These are phyloP conservation scores for Rhizophora mangle DNA, from an alignment of 345 rosid genomes.

Conservation along the genomic window DNA sequence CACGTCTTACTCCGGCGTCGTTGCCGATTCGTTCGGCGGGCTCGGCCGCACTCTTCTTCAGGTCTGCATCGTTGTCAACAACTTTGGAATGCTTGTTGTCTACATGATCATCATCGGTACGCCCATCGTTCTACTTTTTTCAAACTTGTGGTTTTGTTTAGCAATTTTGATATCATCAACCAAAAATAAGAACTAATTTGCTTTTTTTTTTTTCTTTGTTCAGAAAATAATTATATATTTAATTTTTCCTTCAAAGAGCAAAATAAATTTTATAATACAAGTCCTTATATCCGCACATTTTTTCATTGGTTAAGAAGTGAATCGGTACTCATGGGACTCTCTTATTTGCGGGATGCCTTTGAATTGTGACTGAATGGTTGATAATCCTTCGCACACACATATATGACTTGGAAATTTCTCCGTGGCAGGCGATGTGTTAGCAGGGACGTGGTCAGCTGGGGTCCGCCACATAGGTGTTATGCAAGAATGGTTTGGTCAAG, in stretches of 20 bases:
- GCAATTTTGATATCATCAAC: too few relatives aligned
- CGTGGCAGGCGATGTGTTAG: slow-evolving; percentile 57
- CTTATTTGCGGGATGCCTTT: too few relatives aligned
- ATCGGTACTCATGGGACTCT: too few relatives aligned
- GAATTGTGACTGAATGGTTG: background rate
- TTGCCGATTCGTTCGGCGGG: slow-evolving; percentile 51
- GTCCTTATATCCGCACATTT: too few relatives aligned
- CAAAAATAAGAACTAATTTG: too few relatives aligned
- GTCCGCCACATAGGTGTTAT: slow-evolving; percentile 50
- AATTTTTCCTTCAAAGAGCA: too few relatives aligned
- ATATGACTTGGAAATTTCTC: background rate
- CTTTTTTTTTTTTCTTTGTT: too few relatives aligned
- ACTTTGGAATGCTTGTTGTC: slow-evolving; percentile 63
- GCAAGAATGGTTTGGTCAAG: slow-evolving; percentile 57
- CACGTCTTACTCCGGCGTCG: slow-evolving; percentile 51
- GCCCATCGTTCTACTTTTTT: too few relatives aligned
- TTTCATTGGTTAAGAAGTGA: too few relatives aligned
- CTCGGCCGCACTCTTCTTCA: slow-evolving; percentile 45
- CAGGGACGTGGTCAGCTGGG: slow-evolving; percentile 45
- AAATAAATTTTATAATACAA: too few relatives aligned
- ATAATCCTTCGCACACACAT: background rate
- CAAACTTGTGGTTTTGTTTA: too few relatives aligned
- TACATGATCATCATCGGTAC: slow-evolving; percentile 64
- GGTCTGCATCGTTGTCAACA: slow-evolving; percentile 54
- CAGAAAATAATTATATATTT: too few relatives aligned